phyloP scores from a whole-genome alignment of 2,329 filamentous ascomycete species.

The Cercospora brassicicola region DNA sequence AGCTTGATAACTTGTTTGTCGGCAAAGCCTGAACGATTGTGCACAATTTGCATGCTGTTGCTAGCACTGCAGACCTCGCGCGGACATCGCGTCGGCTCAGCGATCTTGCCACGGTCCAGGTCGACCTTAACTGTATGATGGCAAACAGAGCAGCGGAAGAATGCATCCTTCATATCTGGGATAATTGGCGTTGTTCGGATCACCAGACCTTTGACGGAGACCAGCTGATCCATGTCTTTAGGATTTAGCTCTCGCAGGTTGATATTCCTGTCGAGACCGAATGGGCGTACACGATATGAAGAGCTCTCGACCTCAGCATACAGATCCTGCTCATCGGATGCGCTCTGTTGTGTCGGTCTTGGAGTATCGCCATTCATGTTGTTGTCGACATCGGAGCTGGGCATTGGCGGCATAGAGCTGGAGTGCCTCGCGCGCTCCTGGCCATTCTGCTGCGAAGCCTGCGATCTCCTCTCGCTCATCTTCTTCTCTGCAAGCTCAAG shows the following conservation, averaged over 20 bases:
- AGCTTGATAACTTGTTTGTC: constrained; percentile 99
- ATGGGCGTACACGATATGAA: constrained; percentile 83
- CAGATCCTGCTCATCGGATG: constrained; percentile 61
- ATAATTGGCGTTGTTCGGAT: constrained; percentile 96
- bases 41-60: constrained; percentile 97
- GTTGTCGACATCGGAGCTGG: constrained; percentile 69
- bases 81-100: constrained; percentile 87
- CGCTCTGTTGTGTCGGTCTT: constrained; percentile 40
- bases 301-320: constrained; percentile 74
- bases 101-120: constrained; percentile 93
- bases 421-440: constrained; percentile 42
- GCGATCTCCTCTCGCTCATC: constrained; percentile 62
- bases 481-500: constrained; percentile 81
- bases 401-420: constrained; percentile 74
- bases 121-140: constrained; percentile 87
- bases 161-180: constrained; percentile 98
- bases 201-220: constrained; percentile 92
- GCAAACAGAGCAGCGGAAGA: constrained; percentile 93
- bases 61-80: constrained; percentile 75
- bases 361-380: constrained; percentile 38
- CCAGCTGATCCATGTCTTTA: constrained; percentile 91
- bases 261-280: constrained; percentile 79
- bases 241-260: constrained; percentile 95
- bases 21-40: constrained; percentile 91
- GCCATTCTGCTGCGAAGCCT: constrained; percentile 32